phyloP scores from a whole-genome alignment of 108 stramenopile genomes.

The Cyclotella sp. region DNA sequence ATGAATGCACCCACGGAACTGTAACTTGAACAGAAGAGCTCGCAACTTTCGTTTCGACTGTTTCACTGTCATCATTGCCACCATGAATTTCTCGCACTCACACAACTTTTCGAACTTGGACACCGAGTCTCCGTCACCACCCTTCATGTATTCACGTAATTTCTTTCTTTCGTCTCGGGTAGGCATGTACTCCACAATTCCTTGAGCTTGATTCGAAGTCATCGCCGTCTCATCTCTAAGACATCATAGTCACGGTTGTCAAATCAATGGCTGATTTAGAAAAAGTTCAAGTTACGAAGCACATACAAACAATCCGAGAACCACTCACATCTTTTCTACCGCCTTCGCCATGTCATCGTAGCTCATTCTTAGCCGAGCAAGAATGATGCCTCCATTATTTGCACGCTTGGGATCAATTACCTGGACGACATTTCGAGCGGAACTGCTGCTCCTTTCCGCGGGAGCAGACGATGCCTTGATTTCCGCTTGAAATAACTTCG shows the following conservation, averaged over 20 bases:
- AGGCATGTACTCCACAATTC: constrained; percentile 90
- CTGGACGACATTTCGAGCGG: constrained; percentile 60
- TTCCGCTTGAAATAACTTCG: constrained; percentile 82
- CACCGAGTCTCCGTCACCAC: constrained; percentile 64
- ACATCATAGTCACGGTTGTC: constrained; percentile 3
- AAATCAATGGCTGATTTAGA: not conserved
- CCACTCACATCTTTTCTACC: constrained; percentile 67
- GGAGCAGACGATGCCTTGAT: constrained; percentile 47
- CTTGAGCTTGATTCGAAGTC: constrained; percentile 83
- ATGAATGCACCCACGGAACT: constrained; percentile 78
- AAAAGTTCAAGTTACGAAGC: not conserved
- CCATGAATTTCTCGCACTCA: constrained; percentile 92
- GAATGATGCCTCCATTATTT: constrained; percentile 93
- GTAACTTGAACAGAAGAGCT: constrained; percentile 87
- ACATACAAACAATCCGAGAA: not conserved
- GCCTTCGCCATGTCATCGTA: constrained; percentile 87
- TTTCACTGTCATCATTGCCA: constrained; percentile 91
- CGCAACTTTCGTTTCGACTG: constrained; percentile 84
- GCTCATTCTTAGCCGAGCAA: constrained; percentile 87
- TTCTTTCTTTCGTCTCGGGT: constrained; percentile 74
- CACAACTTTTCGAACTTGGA: constrained; percentile 81
- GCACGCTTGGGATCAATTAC: constrained; percentile 91
- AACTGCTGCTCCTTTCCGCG: constrained; percentile 17
- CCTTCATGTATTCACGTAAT: constrained; percentile 80
- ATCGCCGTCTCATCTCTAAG: constrained; percentile 63